Evolutionary conservation across 352 stramenopile genomes (phyloP), one percentile per base, ranked within the genome.

Genomic region (Blastocystis sp.): DNA sequence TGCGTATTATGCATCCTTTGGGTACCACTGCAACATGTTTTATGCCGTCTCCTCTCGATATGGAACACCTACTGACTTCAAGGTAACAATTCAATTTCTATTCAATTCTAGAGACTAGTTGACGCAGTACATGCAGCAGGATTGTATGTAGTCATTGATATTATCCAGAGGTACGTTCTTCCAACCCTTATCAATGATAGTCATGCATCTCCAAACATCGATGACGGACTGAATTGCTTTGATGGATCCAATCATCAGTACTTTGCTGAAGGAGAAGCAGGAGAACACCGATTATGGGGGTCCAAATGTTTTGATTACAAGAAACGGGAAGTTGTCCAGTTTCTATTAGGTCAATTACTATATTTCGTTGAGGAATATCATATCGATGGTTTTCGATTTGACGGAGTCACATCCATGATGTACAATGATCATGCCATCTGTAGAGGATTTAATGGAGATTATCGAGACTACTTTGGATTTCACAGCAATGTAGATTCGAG

Each of bases 371-470:
- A 89, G 24, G 67, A 85, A 21, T 89, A 88, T 37, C 51, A 69
- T 24, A 69, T 89, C 54, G 88, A 89, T 59, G 88, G 88, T 12
- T 89, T 88, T 43, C 74, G 88, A 1, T 89, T 89, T 51, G 88
- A 89, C 42, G 88, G 86, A n/a, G 87, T 89, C 27, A 89, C 88
- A 9, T 78, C 46, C 12, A 89, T 89, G 27, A 32, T 89, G 37
- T 89, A 89, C 80, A 71, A 85, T 39, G 80, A 89, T 67, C 88
- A 89, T 85, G 88, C 80, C n/a, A 88, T 89, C 52, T 58, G 32
- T 27, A 2, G 42, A 27, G 88, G 74, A 24, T 89, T 89, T 42
- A 87, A 29, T 49, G 88, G 88, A 5, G 49, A 88, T 19, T 89
- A 89, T 51, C n/a, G 73, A 7, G 88, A 89, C 27, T 89, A 89